phyloP scores from a whole-genome alignment of 2,329 filamentous ascomycete genomes.

The Gnomoniopsis smithogilvyi region DNA sequence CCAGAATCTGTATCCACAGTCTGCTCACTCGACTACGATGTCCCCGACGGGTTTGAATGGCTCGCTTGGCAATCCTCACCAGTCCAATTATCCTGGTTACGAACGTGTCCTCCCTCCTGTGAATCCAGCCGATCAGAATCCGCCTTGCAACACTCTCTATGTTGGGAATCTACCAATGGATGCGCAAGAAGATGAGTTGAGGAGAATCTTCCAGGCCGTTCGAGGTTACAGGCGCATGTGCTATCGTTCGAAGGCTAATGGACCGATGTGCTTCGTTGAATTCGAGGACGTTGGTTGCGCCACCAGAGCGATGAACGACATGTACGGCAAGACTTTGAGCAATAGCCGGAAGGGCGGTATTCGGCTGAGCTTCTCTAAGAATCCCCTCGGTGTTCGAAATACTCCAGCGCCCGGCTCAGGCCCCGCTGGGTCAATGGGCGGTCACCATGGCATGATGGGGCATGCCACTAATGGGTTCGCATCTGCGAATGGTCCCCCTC shows the following conservation, averaged over 20 bases:
- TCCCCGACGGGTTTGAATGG: slow-evolving; percentile 53
- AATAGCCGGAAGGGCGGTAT: slow-evolving; percentile 96
- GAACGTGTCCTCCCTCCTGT: slow-evolving; percentile 60
- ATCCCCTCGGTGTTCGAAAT: slow-evolving; percentile 87
- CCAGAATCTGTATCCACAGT: slow-evolving; percentile 30
- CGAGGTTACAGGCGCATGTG: slow-evolving; percentile 93
- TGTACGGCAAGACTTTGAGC: slow-evolving; percentile 83
- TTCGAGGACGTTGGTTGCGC: slow-evolving; percentile 93
- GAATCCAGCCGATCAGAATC: slow-evolving; percentile 94
- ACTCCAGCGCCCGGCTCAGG: slow-evolving; percentile 56
- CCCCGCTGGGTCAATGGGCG: slow-evolving; percentile 40
- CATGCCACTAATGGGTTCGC: slow-evolving; percentile 58
- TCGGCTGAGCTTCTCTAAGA: slow-evolving; percentile 94
- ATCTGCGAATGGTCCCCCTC: slow-evolving; percentile 72
- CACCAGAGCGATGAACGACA: slow-evolving; percentile 83
- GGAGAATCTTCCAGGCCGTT: slow-evolving; percentile 87
- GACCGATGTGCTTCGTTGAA: slow-evolving; percentile 98
- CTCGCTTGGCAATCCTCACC: slow-evolving; percentile 12
- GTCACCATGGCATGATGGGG: slow-evolving; percentile 57
- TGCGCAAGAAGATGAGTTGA: slow-evolving; percentile 92
- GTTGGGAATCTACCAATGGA: slow-evolving; percentile 94
- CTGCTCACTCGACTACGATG: slow-evolving; percentile 45
- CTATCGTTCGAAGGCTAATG: slow-evolving; percentile 91
- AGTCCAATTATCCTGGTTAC: not conserved
- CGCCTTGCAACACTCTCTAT: slow-evolving; percentile 95